Evolutionary conservation across 2,329 filamentous ascomycete species (phyloP), one percentile per base, ranked within the genome.

Genomic region (Nothopassalora personata): DNA sequence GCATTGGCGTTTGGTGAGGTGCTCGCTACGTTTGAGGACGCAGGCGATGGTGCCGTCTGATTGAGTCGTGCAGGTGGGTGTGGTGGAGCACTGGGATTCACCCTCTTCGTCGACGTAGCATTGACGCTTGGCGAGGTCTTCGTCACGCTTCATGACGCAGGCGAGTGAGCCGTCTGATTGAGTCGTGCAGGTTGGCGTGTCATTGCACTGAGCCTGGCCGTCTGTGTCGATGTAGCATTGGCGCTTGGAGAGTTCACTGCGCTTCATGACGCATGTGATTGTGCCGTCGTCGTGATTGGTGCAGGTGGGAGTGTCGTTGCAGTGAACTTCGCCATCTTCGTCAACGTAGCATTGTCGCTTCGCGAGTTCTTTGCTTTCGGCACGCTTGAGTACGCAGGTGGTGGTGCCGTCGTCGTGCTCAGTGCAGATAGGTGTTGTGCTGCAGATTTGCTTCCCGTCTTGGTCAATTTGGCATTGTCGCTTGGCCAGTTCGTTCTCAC

Each of bases 381-480:
- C 48, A 33, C 50, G 33, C 52, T 46, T 54, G 15, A 53, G 33
- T 8, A 57, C 51, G 23, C 60, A 62, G 23, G 50, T 34, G 27
- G 46, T 43, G 7, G 51, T 52, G 31, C 60, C 57, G 28, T 62
- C 54, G 8, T 57, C 50, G 18, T 55, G 27, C 1, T 46, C 31
- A 18, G 39, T 34, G 53, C 60, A 59, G 30, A 18, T 43, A 5
- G 57, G 50, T 13, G 27, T 39, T 7, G 19, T n/a, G 23, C n/a
- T 51, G 57, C 57, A 59, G 45, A 46, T n/a, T 19, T 45, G 48
- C 10, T 52, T 27, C 2, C 60, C 57, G n/a, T 52, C 13, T 27
- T 31, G 51, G 45, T 57, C 54, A 33, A 62, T 47, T n/a, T 31
- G 23, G 54, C 60, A 62, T 34, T 59, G 60, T 19, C 57, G 53